These are phyloP conservation scores for Aspergillus eucalypticola DNA, from an alignment of 2,329 filamentous ascomycete species.

Conservation along the genomic window DNA sequence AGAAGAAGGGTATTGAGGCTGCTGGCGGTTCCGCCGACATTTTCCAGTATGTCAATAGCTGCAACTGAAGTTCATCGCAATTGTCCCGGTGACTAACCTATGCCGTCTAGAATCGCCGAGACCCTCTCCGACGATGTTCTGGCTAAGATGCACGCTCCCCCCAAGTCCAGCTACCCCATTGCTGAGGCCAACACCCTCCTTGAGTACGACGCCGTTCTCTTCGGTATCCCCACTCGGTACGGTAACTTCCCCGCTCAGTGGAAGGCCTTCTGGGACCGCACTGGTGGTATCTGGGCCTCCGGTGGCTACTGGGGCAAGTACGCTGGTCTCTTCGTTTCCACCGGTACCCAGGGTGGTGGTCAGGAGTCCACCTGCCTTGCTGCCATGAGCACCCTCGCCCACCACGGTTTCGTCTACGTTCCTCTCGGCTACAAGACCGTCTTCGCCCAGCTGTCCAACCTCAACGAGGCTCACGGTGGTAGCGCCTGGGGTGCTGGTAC, in stretches of 20 bases:
- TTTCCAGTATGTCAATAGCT: conserved; percentile 65
- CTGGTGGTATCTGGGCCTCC: conserved; percentile 76
- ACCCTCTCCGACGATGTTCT: conserved; percentile 84
- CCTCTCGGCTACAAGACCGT: conserved; percentile 86
- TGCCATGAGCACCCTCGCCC: conserved; percentile 79
- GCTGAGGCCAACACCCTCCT: conserved; percentile 64
- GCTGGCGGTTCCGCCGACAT: conserved; percentile 80
- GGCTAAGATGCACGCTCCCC: conserved; percentile 83
- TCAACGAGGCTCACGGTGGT: conserved; percentile 81
- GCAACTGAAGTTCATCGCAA: neutral
- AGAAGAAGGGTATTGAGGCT: conserved; percentile 85
- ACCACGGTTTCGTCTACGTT: conserved; percentile 97
- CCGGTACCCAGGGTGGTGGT: conserved; percentile 80
- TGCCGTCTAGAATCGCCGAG: conserved; percentile 67
- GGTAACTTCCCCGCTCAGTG: conserved; percentile 97
- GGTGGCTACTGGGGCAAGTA: conserved; percentile 85
- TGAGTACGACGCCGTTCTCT: conserved; percentile 81
- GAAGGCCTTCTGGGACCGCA: conserved; percentile 84
- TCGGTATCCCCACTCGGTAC: conserved; percentile 94
- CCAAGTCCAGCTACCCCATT: conserved; percentile 69
- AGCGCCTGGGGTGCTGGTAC: conserved; percentile 92
- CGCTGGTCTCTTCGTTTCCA: conserved; percentile 86
- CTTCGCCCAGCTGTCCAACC: conserved; percentile 69
- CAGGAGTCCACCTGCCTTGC: conserved; percentile 86
- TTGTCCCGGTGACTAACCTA: conserved; percentile 12